Conservation (phyloP, 202 grass and related monocot species). For the Brachypodium distachyon region DNA sequence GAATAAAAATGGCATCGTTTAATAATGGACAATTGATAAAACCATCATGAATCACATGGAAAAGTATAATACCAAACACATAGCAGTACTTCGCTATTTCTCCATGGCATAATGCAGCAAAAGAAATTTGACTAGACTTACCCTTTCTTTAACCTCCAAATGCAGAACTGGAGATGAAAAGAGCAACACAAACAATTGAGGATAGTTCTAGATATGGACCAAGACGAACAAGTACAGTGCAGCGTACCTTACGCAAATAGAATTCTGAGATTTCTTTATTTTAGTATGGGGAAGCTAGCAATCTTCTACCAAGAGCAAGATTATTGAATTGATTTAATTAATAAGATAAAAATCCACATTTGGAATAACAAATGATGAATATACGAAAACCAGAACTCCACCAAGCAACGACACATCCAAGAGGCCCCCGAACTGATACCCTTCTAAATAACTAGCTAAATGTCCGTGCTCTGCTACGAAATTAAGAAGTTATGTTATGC, state of each 20-base stretch:
- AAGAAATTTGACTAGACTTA: no score
- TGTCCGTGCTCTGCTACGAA: no score
- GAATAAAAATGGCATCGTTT: no score
- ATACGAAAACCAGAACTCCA: neutral
- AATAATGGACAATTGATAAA: neutral
- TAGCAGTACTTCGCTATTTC: conserved; percentile 3
- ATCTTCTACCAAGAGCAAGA: neutral
- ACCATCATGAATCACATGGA: neutral
- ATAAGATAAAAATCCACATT: neutral
- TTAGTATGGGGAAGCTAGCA: neutral
- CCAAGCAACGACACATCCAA: neutral
- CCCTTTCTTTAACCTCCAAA: no score
- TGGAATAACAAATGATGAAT: neutral
- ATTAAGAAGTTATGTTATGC: no score
- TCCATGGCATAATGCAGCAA: neutral
- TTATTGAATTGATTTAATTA: neutral
- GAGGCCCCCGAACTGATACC: neutral
- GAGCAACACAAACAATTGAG: no score
- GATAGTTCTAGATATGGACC: no score
- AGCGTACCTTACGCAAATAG: no score
- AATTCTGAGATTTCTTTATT: no score
- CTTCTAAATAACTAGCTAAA: neutral
- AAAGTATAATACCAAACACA: neutral
- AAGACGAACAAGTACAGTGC: no score
- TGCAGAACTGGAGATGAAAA: no score